Conservation (phyloP, 2,329 filamentous ascomycete species). For the Aquanectria penicillioides region DNA sequence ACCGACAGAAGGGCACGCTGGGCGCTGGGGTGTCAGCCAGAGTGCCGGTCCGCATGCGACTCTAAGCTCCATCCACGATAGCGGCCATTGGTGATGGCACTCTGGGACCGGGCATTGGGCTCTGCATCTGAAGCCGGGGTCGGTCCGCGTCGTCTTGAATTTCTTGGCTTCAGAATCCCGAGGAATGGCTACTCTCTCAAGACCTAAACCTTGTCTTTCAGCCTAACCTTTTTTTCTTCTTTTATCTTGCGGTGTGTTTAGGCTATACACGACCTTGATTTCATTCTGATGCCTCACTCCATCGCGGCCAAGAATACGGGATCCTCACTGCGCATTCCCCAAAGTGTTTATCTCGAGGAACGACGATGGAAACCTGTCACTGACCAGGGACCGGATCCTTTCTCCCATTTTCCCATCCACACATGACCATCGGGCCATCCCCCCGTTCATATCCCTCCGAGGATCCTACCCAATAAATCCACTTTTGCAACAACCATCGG, state of each 20-base stretch:
- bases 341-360: too few species aligned
- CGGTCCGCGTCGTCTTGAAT: too few species aligned
- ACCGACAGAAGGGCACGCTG: too few species aligned
- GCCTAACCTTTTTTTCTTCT: background rate
- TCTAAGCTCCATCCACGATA: constrained; percentile 1
- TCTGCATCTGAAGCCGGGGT: too few species aligned
- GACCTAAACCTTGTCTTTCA: background rate
- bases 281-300: too few species aligned
- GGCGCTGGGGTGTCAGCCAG: constrained; percentile 5
- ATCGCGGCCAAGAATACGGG: too few species aligned
- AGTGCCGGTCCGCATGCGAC: constrained; percentile 12
- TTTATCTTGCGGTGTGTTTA: too few species aligned
- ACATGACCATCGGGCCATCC: background rate
- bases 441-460: background rate
- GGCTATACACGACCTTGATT: too few species aligned
- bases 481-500: background rate
- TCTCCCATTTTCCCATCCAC: constrained; percentile 5
- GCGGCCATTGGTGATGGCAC: background rate
- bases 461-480: constrained; percentile 1
- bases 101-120: background rate
- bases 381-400: constrained; percentile 15
- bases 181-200: background rate
- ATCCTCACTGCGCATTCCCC: too few species aligned
- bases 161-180: background rate
- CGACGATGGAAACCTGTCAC: too few species aligned